Base-by-base conservation (phyloP, 169 alveolate species). In the Amoebophrya sp. region DNA sequence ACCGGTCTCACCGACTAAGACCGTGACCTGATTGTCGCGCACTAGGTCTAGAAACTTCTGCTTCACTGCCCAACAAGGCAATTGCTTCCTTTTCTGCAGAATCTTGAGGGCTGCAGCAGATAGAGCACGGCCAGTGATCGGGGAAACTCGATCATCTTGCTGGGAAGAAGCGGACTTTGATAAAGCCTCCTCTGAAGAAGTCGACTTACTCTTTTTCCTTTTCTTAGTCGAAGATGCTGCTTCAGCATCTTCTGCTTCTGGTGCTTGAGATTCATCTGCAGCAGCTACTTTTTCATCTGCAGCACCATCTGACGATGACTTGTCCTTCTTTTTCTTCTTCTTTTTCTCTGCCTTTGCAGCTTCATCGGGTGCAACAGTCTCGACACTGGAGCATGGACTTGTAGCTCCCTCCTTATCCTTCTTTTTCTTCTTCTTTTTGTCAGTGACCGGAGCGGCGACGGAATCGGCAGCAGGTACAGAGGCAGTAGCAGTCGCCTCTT, bases 1-100 rank as follows among this genome's bases (percentile, higher is more conserved):
- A 2, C 99, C 99, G 36, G 99, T 98, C 95, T 98, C 99, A 38
- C 99, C 99, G 38, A 98, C 99, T 78, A 98, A 96, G 54, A 98
- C 95, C 78, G 98, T 94, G 41, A 98, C 96, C 94, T 97, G 98
- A 94, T 98, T 96, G 92, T 97, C 97, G 92, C 96, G 94, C 47
- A 98, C 95, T 47, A 99, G 97, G 83, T 95, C 95, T 33, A 97
- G 94, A 38, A 98, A 36, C 47, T 3, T 0, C 47, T 78, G 29
- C 65, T 47, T 47, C 65, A 47, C 18, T 6, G 65, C 29, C 65
- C 65, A 47, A 18, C 65, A 47, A 18, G 65, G 65, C 6, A 47
- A 18, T 18, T 47, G 6, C 65, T 47, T 47, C 65, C 65, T 47
- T 18, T 47, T 47, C 65, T 6, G 29, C 65, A 47, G 65, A 47